Base-by-base conservation (phyloP, 192 early-diverging fungal genomes). In the Diversispora epigaea region DNA sequence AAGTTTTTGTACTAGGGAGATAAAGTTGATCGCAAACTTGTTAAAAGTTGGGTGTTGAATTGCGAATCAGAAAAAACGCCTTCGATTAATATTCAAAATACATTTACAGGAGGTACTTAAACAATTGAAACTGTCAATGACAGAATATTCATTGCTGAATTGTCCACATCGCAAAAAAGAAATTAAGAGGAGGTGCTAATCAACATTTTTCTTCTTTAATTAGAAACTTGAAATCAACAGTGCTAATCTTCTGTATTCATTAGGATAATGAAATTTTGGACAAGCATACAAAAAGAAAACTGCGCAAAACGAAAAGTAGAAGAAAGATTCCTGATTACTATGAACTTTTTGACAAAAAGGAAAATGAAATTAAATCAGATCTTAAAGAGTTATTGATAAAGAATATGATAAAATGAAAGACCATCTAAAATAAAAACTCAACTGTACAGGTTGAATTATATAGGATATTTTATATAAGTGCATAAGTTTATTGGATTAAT, bases 251-350 rank as follows among this genome's bases (percentile, higher is more conserved):
- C n/a, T 89, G 68, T 83, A 81, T 61, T 84, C 10, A 10, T 58
- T 58, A 73, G 87, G 62, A 62, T 77, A 80, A 47, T 85, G 87
- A 58, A 83, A 72, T 19, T 80, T 78, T 45, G 55, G 78, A 80
- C 86, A 89, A 49, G 84, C 90, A 39, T 78, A 82, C 66, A n/a
- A 75, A 58, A 22, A 58, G 21, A 7, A 58, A 58, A 22, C 57
- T 6, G 1, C 22, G 22, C 57, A 58, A 58, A 22, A 58, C 0
- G 17, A 9, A 58, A 58, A 32, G 22, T 21, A 3, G 19, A 0
- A 9, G 22, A 58, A 19, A 0, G 19, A 58, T 25, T 58, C 57
- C 0, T 58, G 3, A 19, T 21, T 32, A 3, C 5, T 3, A 3
- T 58, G 56, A 58, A 22, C 19, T 58, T 17, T 21, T 0, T 58